Base-by-base conservation (phyloP, 768 basidiomycete species). In the Leucocoprinus birnbaumii region DNA sequence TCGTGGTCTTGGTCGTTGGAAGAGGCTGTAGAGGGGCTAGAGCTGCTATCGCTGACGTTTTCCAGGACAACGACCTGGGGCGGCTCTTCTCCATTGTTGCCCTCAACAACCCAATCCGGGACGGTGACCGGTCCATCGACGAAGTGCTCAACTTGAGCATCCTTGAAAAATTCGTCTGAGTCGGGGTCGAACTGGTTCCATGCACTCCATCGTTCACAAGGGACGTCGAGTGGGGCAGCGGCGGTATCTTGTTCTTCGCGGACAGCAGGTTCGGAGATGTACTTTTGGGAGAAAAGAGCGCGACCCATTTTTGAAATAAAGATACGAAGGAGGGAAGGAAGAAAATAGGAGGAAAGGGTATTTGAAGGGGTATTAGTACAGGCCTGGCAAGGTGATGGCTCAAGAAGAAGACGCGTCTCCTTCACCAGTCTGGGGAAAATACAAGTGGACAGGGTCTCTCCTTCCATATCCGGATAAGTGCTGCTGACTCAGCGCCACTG, bases 121-220 rank as follows among this genome's bases (percentile, higher is more conserved):
- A 22, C 70, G 22, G 38, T 69, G 31, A 69, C 66, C 13, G 72
- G 70, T 56, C 76, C 74, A 68, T 73, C 76, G 63, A 86, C 59
- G 68, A 87, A 85, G 59, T 80, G 82, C 76, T 90, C 88, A 68
- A 82, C 84, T 57, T 85, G 77, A 31, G 84, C 84, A 57, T 73
- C 65, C 51, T 70, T 71, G 64, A 86, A 86, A 64, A 89, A 89
- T 59, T 87, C 87, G 62, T 89, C 86, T n/a, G 86, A 84, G 68
- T 90, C 88, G 4, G 88, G 88, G 68, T 90, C 87, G 66, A 90
- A 90, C 9, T 80, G 74, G 64, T 87, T 86, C 68, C 74, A 76
- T 58, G 74, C 68, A 53, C 83, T 80, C 86, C 87, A 90, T 66
- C 71, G 82, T 66, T 82, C 74, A 74, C 73, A 83, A 22, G 61